These are phyloP conservation scores for Phycomyces nitens DNA, from an alignment of 192 early-diverging fungal species.

Conservation along the genomic window DNA sequence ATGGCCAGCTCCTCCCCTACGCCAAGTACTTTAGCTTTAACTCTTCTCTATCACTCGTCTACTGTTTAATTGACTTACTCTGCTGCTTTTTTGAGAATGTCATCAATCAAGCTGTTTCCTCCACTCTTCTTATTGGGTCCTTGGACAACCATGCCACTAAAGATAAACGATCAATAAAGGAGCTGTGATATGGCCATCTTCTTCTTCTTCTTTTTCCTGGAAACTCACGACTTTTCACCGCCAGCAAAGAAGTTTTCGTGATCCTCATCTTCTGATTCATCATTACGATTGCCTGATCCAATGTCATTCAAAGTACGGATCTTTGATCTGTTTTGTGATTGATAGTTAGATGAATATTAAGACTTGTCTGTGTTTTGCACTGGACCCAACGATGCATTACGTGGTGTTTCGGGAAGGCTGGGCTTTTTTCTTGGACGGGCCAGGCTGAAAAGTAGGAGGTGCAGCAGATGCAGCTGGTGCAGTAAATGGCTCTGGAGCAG, in stretches of 20 bases:
- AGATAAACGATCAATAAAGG: no score
- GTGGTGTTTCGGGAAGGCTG: background rate
- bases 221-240: constrained; percentile 94
- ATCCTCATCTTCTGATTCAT: constrained; percentile 51
- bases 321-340: constrained; percentile 10
- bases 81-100: constrained; percentile 76
- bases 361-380: background rate
- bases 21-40: no score
- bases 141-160: constrained; percentile 48
- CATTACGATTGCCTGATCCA: constrained; percentile 21
- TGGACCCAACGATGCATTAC: background rate
- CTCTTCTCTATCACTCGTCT: no score
- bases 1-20: constrained; percentile 23
- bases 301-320: constrained; percentile 51
- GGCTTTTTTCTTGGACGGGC: constrained; percentile 9
- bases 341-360: background rate
- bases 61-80: constrained; percentile 48
- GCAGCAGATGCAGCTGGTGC: background rate
- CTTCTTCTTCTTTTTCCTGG: no score
- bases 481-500: background rate
- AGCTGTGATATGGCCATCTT: no score
- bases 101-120: constrained; percentile 59
- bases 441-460: background rate
- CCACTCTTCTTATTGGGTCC: constrained; percentile 42
- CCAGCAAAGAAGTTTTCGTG: constrained; percentile 82